Conservation (phyloP, 140 eudicot species). For the Anethum foeniculum region DNA sequence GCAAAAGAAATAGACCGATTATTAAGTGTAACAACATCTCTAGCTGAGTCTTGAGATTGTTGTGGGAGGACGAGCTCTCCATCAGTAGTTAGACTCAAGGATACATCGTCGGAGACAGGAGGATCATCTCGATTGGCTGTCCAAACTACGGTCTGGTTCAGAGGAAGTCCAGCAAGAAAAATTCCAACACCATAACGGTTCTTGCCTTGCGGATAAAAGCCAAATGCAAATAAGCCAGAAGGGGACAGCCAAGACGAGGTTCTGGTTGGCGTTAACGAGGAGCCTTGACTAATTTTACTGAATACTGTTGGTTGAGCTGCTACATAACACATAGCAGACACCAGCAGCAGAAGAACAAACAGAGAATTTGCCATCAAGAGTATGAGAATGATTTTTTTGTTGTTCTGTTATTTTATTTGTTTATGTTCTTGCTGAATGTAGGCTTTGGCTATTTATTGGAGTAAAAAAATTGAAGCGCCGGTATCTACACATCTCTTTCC, state of each 20-base stretch:
- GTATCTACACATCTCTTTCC: too few relatives aligned
- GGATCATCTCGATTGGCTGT: constrained; percentile 47
- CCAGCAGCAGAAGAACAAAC: too few relatives aligned
- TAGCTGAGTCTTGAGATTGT: neutral
- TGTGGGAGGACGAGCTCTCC: constrained; percentile 30
- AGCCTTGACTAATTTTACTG: too few relatives aligned
- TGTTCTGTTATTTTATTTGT: too few relatives aligned
- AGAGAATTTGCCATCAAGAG: too few relatives aligned
- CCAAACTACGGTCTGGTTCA: constrained; percentile 40
- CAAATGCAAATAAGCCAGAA: constrained; percentile 47
- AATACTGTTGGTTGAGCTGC: too few relatives aligned
- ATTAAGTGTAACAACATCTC: too few relatives aligned
- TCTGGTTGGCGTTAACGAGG: neutral
- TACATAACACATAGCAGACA: too few relatives aligned
- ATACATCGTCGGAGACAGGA: constrained; percentile 21
- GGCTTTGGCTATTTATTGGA: too few relatives aligned
- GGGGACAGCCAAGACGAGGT: constrained; percentile 39
- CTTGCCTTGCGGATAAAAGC: neutral
- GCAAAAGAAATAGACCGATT: constrained; percentile 13
- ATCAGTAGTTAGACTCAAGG: constrained; percentile 20
- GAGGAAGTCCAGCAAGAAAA: constrained; percentile 27
- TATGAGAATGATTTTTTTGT: too few relatives aligned
- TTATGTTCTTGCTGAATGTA: too few relatives aligned
- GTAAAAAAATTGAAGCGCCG: too few relatives aligned
- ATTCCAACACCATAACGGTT: constrained; percentile 38